Conservation (phyloP, 2,329 filamentous ascomycete species). For the Arthrobotrys iridis region DNA sequence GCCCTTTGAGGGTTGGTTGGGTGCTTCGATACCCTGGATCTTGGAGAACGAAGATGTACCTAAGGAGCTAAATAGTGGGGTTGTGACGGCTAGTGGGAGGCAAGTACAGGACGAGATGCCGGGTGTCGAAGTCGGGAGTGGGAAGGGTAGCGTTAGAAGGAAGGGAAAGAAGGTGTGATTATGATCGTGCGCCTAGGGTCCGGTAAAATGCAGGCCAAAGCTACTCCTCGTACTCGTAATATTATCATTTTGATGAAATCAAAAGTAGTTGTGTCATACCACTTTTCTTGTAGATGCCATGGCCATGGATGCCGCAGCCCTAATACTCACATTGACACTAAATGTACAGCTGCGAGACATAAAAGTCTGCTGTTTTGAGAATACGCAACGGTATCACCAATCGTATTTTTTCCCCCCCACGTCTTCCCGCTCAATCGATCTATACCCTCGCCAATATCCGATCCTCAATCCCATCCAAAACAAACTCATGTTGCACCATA, state of each 20-base stretch:
- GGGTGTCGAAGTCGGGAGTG: constrained; percentile 32
- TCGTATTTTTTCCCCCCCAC: not conserved
- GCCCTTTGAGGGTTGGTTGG: constrained; percentile 82
- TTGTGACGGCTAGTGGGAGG: constrained; percentile 42
- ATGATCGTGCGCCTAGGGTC: not conserved
- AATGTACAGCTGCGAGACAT: no score
- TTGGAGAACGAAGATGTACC: constrained; percentile 43
- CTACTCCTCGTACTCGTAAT: constrained; percentile 7
- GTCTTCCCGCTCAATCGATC: not conserved
- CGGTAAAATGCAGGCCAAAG: not conserved
- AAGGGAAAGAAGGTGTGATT: constrained; percentile 44
- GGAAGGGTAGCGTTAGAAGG: constrained; percentile 41
- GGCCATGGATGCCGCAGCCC: not conserved
- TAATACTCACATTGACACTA: no score
- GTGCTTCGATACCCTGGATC: constrained; percentile 69
- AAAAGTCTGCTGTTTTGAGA: no score
- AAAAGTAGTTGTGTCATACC: not conserved
- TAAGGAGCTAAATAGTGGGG: constrained; percentile 32
- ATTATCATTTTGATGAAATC: constrained; percentile 15
- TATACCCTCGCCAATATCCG: constrained; percentile 70
- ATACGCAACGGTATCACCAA: not conserved
- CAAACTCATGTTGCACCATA: constrained; percentile 84
- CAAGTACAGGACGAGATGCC: constrained; percentile 12
- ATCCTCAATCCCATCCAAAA: constrained; percentile 87
- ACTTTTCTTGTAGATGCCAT: not conserved